Conservation (phyloP, 441 rosid genomes). For the Bruguiera hainesii region DNA sequence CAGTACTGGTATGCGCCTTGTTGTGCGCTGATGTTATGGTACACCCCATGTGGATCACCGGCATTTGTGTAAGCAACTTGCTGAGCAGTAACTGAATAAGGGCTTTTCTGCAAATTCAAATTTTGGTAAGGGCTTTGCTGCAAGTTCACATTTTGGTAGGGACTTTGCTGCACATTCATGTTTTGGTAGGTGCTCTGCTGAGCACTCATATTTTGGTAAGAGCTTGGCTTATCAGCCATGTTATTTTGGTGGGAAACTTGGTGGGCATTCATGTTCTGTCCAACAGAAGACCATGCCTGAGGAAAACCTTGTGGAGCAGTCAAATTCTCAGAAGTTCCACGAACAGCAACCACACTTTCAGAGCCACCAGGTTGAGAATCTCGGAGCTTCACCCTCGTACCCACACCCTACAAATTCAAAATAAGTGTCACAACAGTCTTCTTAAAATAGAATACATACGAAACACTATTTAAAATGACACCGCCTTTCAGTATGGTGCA, state of each 20-base stretch:
- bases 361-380: constrained; percentile 32
- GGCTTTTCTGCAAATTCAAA: constrained; percentile 25
- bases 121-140: constrained; percentile 25
- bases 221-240: not conserved
- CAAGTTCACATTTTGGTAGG: constrained; percentile 20
- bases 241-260: constrained; percentile 21
- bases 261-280: constrained; percentile 28
- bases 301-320: constrained; percentile 20
- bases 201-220: not conserved
- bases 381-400: constrained; percentile 31
- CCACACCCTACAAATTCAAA: constrained; percentile 30
- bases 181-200: constrained; percentile 21
- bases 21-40: constrained; percentile 26
- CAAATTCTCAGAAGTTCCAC: constrained; percentile 30
- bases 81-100: constrained; percentile 15
- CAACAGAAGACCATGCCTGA: constrained; percentile 29
- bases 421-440: constrained; percentile 8
- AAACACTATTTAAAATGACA: not conserved
- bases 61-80: constrained; percentile 23
- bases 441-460: not conserved
- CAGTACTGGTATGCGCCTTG: constrained; percentile 39
- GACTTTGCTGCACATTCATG: constrained; percentile 11
- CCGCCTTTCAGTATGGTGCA: too few relatives aligned
- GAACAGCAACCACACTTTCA: constrained; percentile 22
- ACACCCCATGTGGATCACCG: constrained; percentile 17